Evolutionary conservation across 495 filamentous ascomycete species (phyloP), one percentile per base, ranked within the genome.

Genomic region (Elaphomyces granulatus): DNA sequence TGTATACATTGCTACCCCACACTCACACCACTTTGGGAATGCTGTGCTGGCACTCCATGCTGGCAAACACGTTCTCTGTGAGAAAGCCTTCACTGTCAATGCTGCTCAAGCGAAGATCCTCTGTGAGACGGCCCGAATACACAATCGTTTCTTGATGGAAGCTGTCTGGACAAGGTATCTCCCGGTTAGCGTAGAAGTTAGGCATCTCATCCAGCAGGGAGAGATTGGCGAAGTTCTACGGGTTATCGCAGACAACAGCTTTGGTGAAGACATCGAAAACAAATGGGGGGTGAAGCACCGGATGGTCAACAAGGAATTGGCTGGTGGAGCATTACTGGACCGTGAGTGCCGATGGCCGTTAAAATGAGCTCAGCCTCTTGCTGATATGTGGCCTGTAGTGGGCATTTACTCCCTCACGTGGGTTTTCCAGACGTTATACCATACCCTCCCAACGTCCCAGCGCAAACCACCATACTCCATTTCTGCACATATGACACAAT

Each of bases 161-260:
- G 87, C 87, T 14, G 83, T 95, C 9, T 95, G 90, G 88, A 95
- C 87, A 30, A 66, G 88, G 16, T 90, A 82, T 56, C 92, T 94
- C 66, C 88, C 88, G 1, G 56, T 88, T 3, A 80, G 75, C 46
- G 72, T 81, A 41, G 75, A 88, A 57, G 60, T 94, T 15, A 60
- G 85, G 30, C 68, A 85, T 38, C 49, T 85, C 48, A 78, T 92
- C 40, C 59, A 67, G 39, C 62, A 68, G 1, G 80, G 81, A 1
- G 68, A 64, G 40, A 78, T 95, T 46, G 87, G 88, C 6, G 73
- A 76, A 32, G 79, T 94, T 3, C 71, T 81, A 26, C 72, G 87
- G 19, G 81, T 83, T 1, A 67, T 75, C 45, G 81, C 87, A 20
- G 87, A 94, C 59, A 67, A 67, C 2, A 72, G 67, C 49, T 67